phyloP scores from a whole-genome alignment of 2,329 filamentous ascomycete species.

The Fusarium hostae region DNA sequence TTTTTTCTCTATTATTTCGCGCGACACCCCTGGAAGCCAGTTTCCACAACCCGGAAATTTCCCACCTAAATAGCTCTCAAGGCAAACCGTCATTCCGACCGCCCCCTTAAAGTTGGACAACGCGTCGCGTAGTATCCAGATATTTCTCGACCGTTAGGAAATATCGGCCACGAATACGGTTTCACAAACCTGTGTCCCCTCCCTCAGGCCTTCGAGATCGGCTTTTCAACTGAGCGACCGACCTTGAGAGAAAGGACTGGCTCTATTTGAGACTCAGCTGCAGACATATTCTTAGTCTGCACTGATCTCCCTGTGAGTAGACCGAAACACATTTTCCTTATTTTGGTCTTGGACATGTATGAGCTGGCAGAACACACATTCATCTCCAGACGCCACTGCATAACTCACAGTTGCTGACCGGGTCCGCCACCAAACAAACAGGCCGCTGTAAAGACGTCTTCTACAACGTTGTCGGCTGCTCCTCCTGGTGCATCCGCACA shows the following conservation, averaged over 20 bases:
- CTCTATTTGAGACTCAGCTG: slow-evolving; percentile 63
- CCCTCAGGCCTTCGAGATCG: slow-evolving; percentile 39
- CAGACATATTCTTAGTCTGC: slow-evolving; percentile 69
- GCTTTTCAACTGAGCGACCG: slow-evolving; percentile 39
- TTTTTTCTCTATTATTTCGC: slow-evolving; percentile 26
- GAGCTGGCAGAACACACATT: slow-evolving; percentile 37
- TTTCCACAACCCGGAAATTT: slow-evolving; percentile 43
- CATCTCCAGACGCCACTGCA: slow-evolving; percentile 38
- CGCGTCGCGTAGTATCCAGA: slow-evolving; percentile 49
- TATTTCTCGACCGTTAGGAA: slow-evolving; percentile 32
- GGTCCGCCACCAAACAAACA: slow-evolving; percentile 36
- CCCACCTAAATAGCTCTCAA: slow-evolving; percentile 30
- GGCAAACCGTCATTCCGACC: slow-evolving; percentile 39
- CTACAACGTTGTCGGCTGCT: slow-evolving; percentile 59
- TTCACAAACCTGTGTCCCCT: slow-evolving; percentile 30
- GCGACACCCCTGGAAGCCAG: slow-evolving; percentile 40
- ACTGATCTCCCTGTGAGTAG: slow-evolving; percentile 67
- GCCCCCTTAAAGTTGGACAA: slow-evolving; percentile 46
- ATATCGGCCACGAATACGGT: slow-evolving; percentile 31
- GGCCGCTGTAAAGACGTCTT: slow-evolving; percentile 66
- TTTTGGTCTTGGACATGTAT: slow-evolving; percentile 27
- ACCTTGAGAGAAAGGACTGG: slow-evolving; percentile 45
- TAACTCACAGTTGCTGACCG: slow-evolving; percentile 43
- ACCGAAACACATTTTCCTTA: slow-evolving; percentile 8
- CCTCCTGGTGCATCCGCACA: slow-evolving; percentile 71